Base-by-base conservation (phyloP, 805 yeast species). In the Scheffersomyces spartinae region DNA sequence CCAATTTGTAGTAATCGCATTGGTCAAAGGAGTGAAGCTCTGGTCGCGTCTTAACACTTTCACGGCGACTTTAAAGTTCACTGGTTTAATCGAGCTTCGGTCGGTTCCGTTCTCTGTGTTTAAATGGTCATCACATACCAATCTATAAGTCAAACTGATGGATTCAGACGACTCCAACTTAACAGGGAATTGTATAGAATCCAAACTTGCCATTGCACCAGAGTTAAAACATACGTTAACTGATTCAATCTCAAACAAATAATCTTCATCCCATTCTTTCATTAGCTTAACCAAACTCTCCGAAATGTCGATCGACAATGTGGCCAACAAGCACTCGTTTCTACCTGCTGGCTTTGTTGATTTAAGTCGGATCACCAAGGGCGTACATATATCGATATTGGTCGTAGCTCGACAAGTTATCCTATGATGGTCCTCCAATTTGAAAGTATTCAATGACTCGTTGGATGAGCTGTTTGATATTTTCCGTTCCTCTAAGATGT, bases 341-440 rank as follows among this genome's bases (percentile, higher is more conserved):
- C 61, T 42, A 5, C 64, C 62, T 7, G 64, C 64, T 5, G 63
- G 60, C 32, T 53, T 56, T 5, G 62, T 56, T 13, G 61, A 53
- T 24, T 55, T 49, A 9, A 59, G 36, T 29, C 41, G 47, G 13
- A 59, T 43, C 5, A 51, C 47, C 20, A 59, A 37, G 0, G 60
- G 55, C 0, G n/a, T n/a, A n/a, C n/a, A n/a, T n/a, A n/a, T n/a
- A n/a, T n/a, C n/a, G n/a, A n/a, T n/a, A n/a, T n/a, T n/a, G n/a
- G n/a, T n/a, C n/a, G n/a, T n/a, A n/a, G n/a, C n/a, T n/a, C n/a
- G n/a, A n/a, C n/a, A n/a, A n/a, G n/a, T n/a, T n/a, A n/a, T n/a
- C n/a, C n/a, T n/a, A n/a, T n/a, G n/a, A n/a, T n/a, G n/a, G n/a
- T n/a, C n/a, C n/a, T n/a, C n/a, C n/a, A n/a, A n/a, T n/a, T n/a